Percentiles rank a stretch among this genome's conserved stretches.
phyloP scores from a whole-genome alignment of 345 rosid genomes.

The Salix koriyanagi region DNA sequence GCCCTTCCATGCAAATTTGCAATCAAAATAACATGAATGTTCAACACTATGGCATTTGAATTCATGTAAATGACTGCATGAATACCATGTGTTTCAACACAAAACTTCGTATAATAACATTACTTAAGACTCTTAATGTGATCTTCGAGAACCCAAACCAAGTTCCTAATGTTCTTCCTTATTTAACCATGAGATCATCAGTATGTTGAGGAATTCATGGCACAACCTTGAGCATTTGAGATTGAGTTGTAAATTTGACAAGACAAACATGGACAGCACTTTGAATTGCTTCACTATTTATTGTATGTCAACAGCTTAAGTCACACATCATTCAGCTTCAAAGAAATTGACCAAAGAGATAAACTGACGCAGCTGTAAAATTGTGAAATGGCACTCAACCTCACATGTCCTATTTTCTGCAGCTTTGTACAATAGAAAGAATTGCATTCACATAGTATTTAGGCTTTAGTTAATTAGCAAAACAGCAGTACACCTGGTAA shows the following conservation, averaged over 20 bases:
- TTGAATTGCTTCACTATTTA: not conserved
- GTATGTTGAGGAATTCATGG: not conserved
- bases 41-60: not conserved
- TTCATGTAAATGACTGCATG: not conserved
- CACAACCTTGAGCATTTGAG: not conserved
- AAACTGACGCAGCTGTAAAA: not conserved
- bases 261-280: not conserved
- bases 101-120: not conserved
- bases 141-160: not conserved
- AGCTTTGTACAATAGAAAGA: not conserved
- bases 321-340: not conserved
- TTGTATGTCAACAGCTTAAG: not conserved
- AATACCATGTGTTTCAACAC: not conserved
- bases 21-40: not conserved
- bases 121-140: not conserved
- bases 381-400: not conserved
- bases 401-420: not conserved
- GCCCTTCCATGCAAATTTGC: not conserved
- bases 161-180: not conserved
- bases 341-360: not conserved
- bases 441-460: not conserved
- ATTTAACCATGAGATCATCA: not conserved
- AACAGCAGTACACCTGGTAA: not conserved
- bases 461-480: not conserved
- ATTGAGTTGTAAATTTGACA: not conserved